phyloP scores from a whole-genome alignment of 2,329 filamentous ascomycete species.

The Cladosporium phlei region DNA sequence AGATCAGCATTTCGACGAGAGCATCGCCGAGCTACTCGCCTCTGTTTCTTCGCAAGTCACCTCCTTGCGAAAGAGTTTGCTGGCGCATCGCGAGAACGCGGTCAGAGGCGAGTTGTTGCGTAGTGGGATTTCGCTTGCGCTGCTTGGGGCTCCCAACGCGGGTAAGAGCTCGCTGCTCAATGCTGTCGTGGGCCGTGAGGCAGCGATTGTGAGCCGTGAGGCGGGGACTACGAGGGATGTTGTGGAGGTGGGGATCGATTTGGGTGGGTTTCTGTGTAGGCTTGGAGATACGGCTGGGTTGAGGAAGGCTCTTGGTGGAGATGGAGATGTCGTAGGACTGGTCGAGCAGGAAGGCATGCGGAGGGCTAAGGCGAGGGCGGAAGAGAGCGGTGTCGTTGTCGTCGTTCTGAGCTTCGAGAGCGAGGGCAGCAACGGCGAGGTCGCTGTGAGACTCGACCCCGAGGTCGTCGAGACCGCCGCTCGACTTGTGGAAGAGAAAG shows the following conservation, averaged over 20 bases:
- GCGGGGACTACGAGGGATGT: slow-evolving; percentile 92
- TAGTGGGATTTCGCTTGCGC: slow-evolving; percentile 77
- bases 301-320: slow-evolving; percentile 36
- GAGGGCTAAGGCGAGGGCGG: slow-evolving; percentile 73
- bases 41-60: slow-evolving; percentile 65
- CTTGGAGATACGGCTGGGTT: slow-evolving; percentile 94
- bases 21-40: slow-evolving; percentile 63
- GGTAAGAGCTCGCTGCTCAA: too few species aligned
- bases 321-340: slow-evolving; percentile 52
- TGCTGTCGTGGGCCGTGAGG: slow-evolving; percentile 85
- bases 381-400: slow-evolving; percentile 79
- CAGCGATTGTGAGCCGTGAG: slow-evolving; percentile 89
- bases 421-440: slow-evolving; percentile 29
- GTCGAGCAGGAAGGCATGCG: slow-evolving; percentile 89
- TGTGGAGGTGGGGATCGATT: slow-evolving; percentile 83
- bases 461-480: slow-evolving; percentile 54
- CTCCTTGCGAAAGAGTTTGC: slow-evolving; percentile 58
- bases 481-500: slow-evolving; percentile 45
- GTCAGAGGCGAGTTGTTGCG: slow-evolving; percentile 78
- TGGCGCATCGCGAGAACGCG: slow-evolving; percentile 68
- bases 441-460: slow-evolving; percentile 40
- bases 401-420: slow-evolving; percentile 71
- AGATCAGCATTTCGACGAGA: slow-evolving; percentile 94
- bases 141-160: slow-evolving; percentile 87
- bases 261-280: slow-evolving; percentile 86